Conservation (phyloP, 2,329 filamentous ascomycete genomes). For the Aquanectria penicillioides region DNA sequence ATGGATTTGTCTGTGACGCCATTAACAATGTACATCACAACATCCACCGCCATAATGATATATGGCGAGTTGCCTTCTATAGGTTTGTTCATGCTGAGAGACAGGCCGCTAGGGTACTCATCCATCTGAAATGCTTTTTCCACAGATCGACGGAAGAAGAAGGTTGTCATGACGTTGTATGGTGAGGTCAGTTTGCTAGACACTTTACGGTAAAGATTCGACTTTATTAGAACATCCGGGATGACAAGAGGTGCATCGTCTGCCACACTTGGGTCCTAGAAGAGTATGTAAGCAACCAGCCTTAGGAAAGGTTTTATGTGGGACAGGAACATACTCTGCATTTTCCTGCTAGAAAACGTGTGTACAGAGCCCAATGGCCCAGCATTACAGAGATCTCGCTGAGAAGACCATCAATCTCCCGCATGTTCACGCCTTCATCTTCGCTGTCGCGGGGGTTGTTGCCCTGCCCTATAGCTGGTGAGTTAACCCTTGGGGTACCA, state of each 20-base stretch:
- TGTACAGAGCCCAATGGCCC: conserved; percentile 91
- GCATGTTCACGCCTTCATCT: conserved; percentile 96
- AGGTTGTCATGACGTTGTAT: conserved; percentile 92
- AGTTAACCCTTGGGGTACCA: conserved; percentile 76
- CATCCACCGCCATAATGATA: conserved; percentile 95
- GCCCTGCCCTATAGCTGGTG: conserved; percentile 73
- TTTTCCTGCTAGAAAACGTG: conserved; percentile 87
- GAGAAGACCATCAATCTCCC: conserved; percentile 88
- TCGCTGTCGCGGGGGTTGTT: conserved; percentile 73
- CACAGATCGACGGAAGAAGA: conserved; percentile 95
- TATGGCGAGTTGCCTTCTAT: conserved; percentile 84
- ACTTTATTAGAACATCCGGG: conserved; percentile 80
- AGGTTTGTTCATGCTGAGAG: conserved; percentile 76
- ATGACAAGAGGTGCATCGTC: conserved; percentile 69
- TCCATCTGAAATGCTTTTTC: conserved; percentile 98
- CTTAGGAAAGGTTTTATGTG: neutral
- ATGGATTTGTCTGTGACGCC: conserved; percentile 88
- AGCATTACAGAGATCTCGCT: conserved; percentile 94
- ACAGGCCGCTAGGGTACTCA: conserved; percentile 83
- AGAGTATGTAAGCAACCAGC: conserved; percentile 24
- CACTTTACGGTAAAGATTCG: conserved; percentile 83
- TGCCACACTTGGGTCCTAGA: conserved; percentile 62
- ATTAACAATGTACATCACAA: conserved; percentile 99
- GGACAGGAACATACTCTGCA: conserved; percentile 70
- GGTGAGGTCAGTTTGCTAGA: conserved; percentile 77